phyloP scores from a whole-genome alignment of 2,329 filamentous ascomycete genomes.

The Trichoderma sp. region DNA sequence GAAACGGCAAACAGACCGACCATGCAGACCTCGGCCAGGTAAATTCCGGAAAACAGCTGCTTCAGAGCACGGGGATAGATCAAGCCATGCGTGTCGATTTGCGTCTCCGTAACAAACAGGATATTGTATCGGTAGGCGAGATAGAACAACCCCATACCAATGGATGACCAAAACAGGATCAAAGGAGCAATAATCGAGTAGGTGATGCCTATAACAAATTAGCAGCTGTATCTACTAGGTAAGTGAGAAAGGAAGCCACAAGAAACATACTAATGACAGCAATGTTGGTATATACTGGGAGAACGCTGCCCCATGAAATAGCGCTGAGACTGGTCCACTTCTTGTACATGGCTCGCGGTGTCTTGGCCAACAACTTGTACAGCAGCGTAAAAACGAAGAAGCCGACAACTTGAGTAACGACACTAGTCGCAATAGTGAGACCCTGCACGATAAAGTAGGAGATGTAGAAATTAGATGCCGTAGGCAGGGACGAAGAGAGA shows the following conservation, averaged over 20 bases:
- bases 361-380: conserved; percentile 69
- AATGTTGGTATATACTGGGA: conserved; percentile 72
- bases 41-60: conserved; percentile 78
- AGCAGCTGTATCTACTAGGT: conserved; percentile 12
- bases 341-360: conserved; percentile 72
- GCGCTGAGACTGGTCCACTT: conserved; percentile 67
- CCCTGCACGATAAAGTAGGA: conserved; percentile 86
- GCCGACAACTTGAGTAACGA: conserved; percentile 64
- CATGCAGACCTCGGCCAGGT: conserved; percentile 74
- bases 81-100: conserved; percentile 83
- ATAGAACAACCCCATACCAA: conserved; percentile 77
- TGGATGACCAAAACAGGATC: conserved; percentile 73
- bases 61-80: conserved; percentile 86
- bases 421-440: conserved; percentile 68
- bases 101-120: conserved; percentile 73
- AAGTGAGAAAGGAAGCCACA: background rate
- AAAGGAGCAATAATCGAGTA: conserved; percentile 83
- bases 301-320: conserved; percentile 73
- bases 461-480: conserved; percentile 89
- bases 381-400: conserved; percentile 66
- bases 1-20: conserved; percentile 76
- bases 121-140: conserved; percentile 84
- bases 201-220: conserved; percentile 52
- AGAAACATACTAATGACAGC: conserved; percentile 57
- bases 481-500: conserved; percentile 71